phyloP scores from a whole-genome alignment of 2,329 filamentous ascomycete species.

The Metarhizium rileyi region DNA sequence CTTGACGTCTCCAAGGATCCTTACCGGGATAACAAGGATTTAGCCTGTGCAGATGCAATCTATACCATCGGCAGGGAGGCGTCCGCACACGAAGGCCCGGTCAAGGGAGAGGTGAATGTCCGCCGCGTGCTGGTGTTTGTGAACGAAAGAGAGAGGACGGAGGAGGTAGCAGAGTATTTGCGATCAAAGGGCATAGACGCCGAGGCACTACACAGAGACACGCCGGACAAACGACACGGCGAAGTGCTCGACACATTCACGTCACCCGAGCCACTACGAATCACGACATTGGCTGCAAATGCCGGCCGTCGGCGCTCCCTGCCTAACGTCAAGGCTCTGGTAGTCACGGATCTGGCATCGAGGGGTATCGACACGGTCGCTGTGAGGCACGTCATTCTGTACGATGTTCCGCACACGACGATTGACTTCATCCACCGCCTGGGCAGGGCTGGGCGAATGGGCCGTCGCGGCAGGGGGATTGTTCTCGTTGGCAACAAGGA shows the following conservation, averaged over 20 bases:
- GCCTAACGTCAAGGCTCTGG: conserved; percentile 77
- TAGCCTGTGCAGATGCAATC: conserved; percentile 91
- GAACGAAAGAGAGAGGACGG: conserved; percentile 86
- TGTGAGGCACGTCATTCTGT: conserved; percentile 84
- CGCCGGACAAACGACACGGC: conserved; percentile 63
- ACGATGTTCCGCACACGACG: conserved; percentile 94
- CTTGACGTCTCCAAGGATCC: conserved; percentile 88
- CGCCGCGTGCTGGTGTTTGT: conserved; percentile 93
- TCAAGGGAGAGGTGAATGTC: conserved; percentile 50
- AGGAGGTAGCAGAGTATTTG: conserved; percentile 71
- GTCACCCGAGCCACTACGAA: conserved; percentile 30
- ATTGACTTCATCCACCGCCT: conserved; percentile 98
- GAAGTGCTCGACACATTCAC: conserved; percentile 74
- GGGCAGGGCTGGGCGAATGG: conserved; percentile 87
- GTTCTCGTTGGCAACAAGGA: conserved; percentile 87
- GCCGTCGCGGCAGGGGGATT: conserved; percentile 76
- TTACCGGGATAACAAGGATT: conserved; percentile 82
- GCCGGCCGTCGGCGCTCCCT: conserved; percentile 40
- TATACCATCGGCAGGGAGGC: conserved; percentile 83
- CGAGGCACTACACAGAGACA: conserved; percentile 75
- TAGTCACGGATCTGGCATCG: conserved; percentile 87
- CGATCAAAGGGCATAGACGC: conserved; percentile 81
- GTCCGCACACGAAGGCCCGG: conserved; percentile 44
- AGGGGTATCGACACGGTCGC: conserved; percentile 89
- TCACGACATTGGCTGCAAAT: conserved; percentile 15